Evolutionary conservation across 495 filamentous ascomycete genomes (phyloP), one percentile per base, ranked within the genome.

Genomic region (Durotheca rogersii): DNA sequence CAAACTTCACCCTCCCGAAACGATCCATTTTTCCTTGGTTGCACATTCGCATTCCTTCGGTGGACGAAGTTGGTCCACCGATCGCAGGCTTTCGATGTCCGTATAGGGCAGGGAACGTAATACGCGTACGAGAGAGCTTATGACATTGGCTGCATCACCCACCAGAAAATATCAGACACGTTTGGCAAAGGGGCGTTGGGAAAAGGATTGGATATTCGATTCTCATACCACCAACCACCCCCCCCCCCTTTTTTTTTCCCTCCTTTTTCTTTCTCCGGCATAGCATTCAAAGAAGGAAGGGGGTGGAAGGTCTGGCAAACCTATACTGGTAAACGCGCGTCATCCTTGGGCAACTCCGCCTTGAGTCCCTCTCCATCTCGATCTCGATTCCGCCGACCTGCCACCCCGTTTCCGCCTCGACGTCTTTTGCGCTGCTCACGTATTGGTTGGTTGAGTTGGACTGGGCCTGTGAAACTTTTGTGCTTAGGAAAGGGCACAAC

Each of bases 101-200:
- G 53, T 52, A 62, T 41, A 30, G 49, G 56, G 47, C 47, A 49
- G 34, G 55, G 41, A 62, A 61, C 66, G 53, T 68, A 62, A 61
- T 56, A 58, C 61, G 63, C 67, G 62, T 66, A 72, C 61, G 67
- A 70, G 63, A n/a, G 62, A 62, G 47, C 46, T 53, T 47, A 66
- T 46, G 60, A 68, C 49, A 65, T 56, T 57, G 44, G 61, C 38
- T 53, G 57, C 59, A 62, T 67, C 39, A 44, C 60, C 37, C 47
- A 58, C 44, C 50, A 60, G 37, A 57, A 20, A n/a, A 44, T 46
- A 33, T 56, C 59, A 53, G 37, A 51, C 50, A 60, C 31, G 58
- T 57, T 47, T 27, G 51, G 46, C 49, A 52, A 54, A 48, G 56
- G 51, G 59, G 56, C 57, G 59, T 63, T 62, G 42, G 60, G 60